Base-by-base conservation (phyloP, 805 yeast species). In the Candida schatavii region DNA sequence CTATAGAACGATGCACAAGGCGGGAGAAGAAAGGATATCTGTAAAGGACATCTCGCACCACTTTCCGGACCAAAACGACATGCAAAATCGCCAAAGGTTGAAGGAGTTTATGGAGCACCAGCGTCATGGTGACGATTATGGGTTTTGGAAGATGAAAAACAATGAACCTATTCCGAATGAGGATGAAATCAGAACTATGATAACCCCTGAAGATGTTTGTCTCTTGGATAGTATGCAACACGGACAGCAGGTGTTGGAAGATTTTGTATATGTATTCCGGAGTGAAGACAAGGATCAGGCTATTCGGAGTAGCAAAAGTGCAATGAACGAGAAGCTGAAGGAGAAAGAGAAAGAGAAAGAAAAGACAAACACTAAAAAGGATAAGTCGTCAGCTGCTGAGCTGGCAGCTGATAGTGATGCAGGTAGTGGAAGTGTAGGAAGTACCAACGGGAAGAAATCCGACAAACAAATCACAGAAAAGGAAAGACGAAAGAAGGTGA, bases 51-150 rank as follows among this genome's bases (percentile, higher is more conserved):
- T 93, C 18, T 81, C 96, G 0, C 77, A 78, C 39, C 97, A 91
- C 68, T 93, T 93, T 58, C 98, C 99, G 0, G 98, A 89, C 51
- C 97, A 90, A 62, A 90, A 86, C 56, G 98, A 93, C 56, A 90
- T 91, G 88, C 99, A 93, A 61, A 91, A 88, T 58, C 77, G 99
- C 53, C 98, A 91, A 65, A 75, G 97, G 47, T 74, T 93, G 43
- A 93, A 93, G 62, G 99, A 93, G 65, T 93, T 93, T 54, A 93
- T 93, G 99, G 97, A 90, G 55, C 93, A 87, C 55, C 97, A 91
- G 65, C 74, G 97, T 52, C 81, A 84, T 29, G 98, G 98, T 10
- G 88, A 84, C 5, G 97, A 90, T 61, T 96, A 89, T 52, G 97
- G 97, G 0, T 85, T 70, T 55, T 93, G 99, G 99, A 91, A 89